Percentiles rank a stretch among this genome's conserved stretches.
Conservation (phyloP, 257 asterid genomes). For the Lycium barbarum region DNA sequence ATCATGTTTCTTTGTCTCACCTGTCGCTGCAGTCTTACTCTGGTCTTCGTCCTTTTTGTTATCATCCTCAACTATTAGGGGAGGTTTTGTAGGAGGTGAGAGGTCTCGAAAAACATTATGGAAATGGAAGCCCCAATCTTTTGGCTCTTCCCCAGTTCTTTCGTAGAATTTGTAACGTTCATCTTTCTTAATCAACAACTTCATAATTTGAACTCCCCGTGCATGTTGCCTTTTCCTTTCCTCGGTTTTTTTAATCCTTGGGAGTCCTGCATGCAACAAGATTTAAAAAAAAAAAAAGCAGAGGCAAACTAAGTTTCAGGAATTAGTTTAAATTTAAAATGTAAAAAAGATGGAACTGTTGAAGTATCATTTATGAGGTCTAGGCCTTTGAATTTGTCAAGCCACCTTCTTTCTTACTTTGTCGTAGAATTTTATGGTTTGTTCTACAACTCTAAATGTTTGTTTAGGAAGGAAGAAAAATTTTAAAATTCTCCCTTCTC, state of each 20-base stretch:
- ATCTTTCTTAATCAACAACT: constrained; percentile 36
- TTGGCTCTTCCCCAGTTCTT: constrained; percentile 42
- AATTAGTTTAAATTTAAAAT: no score
- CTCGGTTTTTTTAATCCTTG: constrained; percentile 39
- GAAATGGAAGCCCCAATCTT: no score
- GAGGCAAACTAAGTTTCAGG: no score
- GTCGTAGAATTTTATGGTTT: no score
- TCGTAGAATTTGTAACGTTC: constrained; percentile 38
- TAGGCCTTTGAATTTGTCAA: no score
- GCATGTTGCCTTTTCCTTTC: constrained; percentile 38
- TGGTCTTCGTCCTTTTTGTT: neutral
- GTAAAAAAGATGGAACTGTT: no score
- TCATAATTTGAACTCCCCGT: constrained; percentile 46
- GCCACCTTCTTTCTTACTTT: no score
- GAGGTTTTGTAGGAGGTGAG: constrained; percentile 19
- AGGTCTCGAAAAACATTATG: neutral
- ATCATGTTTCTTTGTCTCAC: neutral
- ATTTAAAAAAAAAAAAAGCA: neutral
- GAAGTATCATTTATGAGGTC: no score
- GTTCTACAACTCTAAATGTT: no score
- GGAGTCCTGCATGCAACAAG: constrained; percentile 42
- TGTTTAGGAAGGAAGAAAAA: no score
- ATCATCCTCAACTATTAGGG: neutral
- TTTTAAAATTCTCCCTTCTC: no score
- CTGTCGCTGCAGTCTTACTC: neutral